A percentile compares a stretch with the other conserved stretches of the same genome.
Conservation (phyloP, 768 basidiomycete genomes). For the Lactifluus piperatus region DNA sequence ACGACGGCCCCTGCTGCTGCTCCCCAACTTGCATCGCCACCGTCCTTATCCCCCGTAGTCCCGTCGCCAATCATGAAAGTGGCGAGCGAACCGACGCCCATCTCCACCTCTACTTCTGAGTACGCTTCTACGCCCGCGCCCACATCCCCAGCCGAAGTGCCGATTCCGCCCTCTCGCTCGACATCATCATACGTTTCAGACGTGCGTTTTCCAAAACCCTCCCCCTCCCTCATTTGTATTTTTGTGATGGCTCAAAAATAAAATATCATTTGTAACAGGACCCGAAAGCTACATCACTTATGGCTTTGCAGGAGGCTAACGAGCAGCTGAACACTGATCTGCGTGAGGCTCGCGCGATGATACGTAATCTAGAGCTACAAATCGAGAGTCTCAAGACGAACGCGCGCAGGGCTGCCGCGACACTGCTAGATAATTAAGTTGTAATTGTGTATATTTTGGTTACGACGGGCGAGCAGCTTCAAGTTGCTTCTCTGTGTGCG, state of each 20-base stretch:
- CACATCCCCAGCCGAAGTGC: slow-evolving; percentile 20
- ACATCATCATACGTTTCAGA: slow-evolving; percentile 23
- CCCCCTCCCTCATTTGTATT: background rate
- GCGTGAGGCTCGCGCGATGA: slow-evolving; percentile 72
- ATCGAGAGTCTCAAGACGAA: slow-evolving; percentile 69
- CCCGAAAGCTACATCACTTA: slow-evolving; percentile 18
- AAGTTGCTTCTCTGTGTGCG: too few species aligned
- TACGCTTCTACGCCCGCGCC: background rate
- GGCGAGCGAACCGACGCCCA: slow-evolving; percentile 8
- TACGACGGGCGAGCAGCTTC: too few species aligned
- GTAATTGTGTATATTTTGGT: background rate
- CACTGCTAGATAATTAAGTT: slow-evolving; percentile 31
- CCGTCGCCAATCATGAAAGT: slow-evolving; percentile 20
- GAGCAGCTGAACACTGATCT: slow-evolving; percentile 53
- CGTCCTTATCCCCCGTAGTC: slow-evolving; percentile 21
- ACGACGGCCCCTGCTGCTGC: slow-evolving; percentile 26
- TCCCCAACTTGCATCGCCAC: slow-evolving; percentile 25
- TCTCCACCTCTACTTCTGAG: slow-evolving; percentile 8
- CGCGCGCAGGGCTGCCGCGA: slow-evolving; percentile 65
- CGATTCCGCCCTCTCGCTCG: slow-evolving; percentile 20
- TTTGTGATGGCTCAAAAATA: too few species aligned
- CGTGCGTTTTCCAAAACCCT: slow-evolving; percentile 23
- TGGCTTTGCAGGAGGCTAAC: slow-evolving; percentile 47
- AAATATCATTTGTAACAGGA: slow-evolving; percentile 7
- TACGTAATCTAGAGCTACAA: slow-evolving; percentile 76